phyloP scores from a whole-genome alignment of 768 basidiomycete genomes.

The Mycena capillaripes region DNA sequence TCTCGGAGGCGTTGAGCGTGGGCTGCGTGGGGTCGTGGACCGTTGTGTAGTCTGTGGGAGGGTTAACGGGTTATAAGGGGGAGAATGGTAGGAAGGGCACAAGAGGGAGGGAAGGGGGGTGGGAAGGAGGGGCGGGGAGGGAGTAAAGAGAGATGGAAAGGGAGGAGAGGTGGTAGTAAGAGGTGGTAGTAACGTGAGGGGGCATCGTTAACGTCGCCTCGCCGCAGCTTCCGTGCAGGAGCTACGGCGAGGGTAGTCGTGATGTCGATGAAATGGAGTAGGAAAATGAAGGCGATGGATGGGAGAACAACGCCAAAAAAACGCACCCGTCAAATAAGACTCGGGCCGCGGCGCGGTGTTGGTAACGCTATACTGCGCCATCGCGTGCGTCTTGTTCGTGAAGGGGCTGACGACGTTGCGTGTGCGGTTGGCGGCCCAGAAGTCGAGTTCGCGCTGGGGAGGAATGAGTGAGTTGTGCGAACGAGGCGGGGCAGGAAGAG shows the following conservation, averaged over 20 bases:
- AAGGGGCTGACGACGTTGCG: slow-evolving; percentile 77
- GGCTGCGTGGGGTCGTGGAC: slow-evolving; percentile 74
- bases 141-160: not conserved
- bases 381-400: slow-evolving; percentile 72
- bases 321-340: slow-evolving; percentile 75
- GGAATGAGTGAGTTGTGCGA: not conserved
- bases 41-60: slow-evolving; percentile 77
- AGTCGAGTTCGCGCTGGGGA: slow-evolving; percentile 78
- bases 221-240: no score
- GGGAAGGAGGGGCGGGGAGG: not conserved
- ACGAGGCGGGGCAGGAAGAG: not conserved
- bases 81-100: not conserved
- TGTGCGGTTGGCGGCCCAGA: slow-evolving; percentile 87
- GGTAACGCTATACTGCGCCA: slow-evolving; percentile 82
- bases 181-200: not conserved
- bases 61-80: slow-evolving; percentile 9
- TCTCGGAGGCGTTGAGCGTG: slow-evolving; percentile 71
- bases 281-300: no score
- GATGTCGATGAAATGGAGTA: no score
- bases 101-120: not conserved
- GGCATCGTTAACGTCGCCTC: no score
- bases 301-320: no score
- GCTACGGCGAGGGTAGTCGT: no score
- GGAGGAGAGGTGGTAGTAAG: not conserved
- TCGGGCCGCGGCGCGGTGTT: slow-evolving; percentile 93